Conservation (phyloP, 176 grass and related monocot species). For the Stipa capillata region DNA sequence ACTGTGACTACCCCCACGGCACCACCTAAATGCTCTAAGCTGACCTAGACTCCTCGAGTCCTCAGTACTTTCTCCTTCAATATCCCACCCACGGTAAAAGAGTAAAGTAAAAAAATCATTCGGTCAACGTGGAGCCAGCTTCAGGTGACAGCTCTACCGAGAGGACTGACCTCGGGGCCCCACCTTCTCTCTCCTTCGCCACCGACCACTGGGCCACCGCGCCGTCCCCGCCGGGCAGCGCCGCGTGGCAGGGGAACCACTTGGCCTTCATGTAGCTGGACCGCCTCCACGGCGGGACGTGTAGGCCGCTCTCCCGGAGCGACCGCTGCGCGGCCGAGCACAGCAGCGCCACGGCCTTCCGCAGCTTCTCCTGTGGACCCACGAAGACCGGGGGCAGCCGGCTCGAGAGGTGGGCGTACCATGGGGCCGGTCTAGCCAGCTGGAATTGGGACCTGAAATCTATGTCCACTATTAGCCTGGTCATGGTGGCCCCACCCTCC, state of each 20-base stretch:
- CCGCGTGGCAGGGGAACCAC: constrained; percentile 35
- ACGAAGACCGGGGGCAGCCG: constrained; percentile 47
- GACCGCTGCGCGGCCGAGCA: constrained; percentile 50
- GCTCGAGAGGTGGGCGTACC: constrained; percentile 48
- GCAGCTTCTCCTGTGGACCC: constrained; percentile 35
- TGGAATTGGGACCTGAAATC: constrained; percentile 70
- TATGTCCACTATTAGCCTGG: constrained; percentile 53
- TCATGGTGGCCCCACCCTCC: neutral
- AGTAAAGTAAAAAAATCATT: neutral
- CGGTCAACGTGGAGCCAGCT: neutral
- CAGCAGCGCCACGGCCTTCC: constrained; percentile 52
- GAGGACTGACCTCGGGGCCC: neutral
- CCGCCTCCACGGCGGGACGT: constrained; percentile 71
- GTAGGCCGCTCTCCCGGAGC: constrained; percentile 60
- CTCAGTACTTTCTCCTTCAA: neutral
- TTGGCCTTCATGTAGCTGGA: constrained; percentile 67
- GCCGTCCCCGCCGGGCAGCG: neutral
- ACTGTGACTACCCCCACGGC: neutral
- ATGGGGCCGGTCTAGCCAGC: constrained; percentile 45
- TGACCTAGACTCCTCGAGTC: too few species aligned
- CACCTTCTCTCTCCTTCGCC: neutral
- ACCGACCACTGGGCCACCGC: neutral
- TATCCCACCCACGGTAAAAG: too few species aligned
- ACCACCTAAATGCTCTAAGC: too few species aligned
- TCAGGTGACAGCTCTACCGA: neutral